Conservation (phyloP, 345 rosid species). For the Capsella bursapastoris region DNA sequence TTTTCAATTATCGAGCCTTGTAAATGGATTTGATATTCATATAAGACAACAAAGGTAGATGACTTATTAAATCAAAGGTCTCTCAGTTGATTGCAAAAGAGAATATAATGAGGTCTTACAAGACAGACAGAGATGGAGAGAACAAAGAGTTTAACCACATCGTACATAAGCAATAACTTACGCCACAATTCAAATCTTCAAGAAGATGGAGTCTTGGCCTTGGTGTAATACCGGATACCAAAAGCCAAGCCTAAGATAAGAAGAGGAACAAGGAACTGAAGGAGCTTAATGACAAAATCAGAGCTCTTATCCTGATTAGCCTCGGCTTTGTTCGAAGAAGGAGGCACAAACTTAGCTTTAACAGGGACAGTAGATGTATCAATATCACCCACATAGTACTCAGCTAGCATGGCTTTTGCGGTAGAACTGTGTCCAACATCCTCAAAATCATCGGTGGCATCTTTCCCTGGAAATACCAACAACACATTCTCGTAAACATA, state of each 20-base stretch:
- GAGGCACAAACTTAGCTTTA: conserved; percentile 53
- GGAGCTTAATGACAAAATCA: conserved; percentile 69
- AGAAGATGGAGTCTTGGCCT: conserved; percentile 58
- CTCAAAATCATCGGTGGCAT: conserved; percentile 91
- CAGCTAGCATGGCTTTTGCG: conserved; percentile 89
- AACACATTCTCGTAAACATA: background rate
- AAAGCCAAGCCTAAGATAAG: conserved; percentile 91
- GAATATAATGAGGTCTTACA: conserved; percentile 34
- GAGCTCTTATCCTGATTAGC: conserved; percentile 80
- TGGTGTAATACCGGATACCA: conserved; percentile 78
- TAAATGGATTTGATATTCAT: conserved; percentile 56
- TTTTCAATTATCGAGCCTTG: conserved; percentile 40
- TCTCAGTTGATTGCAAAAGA: conserved; percentile 4
- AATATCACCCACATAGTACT: conserved; percentile 71
- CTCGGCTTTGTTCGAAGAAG: conserved; percentile 66
- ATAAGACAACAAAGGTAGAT: conserved; percentile 40
- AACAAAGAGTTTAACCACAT: conserved; percentile 13
- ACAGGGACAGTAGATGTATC: conserved; percentile 70
- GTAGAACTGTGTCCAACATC: conserved; percentile 89
- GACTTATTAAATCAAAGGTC: background rate
- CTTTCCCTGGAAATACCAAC: conserved; percentile 66
- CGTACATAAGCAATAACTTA: background rate
- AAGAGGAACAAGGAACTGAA: conserved; percentile 91
- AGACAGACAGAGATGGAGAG: conserved; percentile 30
- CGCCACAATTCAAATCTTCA: conserved; percentile 31